Evolutionary conservation across 2,329 filamentous ascomycete species (phyloP).

Genomic region (Beauveria australis): DNA sequence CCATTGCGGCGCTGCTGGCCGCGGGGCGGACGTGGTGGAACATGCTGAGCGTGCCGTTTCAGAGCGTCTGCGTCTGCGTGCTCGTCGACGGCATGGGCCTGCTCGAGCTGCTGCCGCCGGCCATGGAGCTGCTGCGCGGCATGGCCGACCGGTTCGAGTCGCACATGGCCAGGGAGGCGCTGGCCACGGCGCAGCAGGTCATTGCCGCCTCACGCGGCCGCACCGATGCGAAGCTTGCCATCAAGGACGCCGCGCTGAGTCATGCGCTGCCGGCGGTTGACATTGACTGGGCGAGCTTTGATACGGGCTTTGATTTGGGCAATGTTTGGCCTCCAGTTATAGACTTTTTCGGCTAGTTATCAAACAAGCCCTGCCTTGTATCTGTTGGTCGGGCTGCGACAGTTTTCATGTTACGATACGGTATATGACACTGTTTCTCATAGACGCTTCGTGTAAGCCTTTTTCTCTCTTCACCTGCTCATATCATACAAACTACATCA

Average conservation of each 20-base stretch:
- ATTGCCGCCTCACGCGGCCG: not conserved
- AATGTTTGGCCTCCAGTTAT: not conserved
- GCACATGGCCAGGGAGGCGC: constrained; percentile 14
- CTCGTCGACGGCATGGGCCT: constrained; percentile 7
- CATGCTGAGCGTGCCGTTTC: constrained; percentile 13
- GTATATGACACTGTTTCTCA: no score
- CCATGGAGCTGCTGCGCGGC: constrained; percentile 6
- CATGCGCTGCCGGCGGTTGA: not conserved
- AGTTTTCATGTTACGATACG: no score
- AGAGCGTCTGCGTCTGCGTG: constrained; percentile 11
- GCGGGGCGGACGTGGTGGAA: constrained; percentile 12
- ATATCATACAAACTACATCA: no score
- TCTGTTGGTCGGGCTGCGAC: no score
- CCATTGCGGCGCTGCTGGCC: not conserved
- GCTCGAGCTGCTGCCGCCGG: constrained; percentile 10
- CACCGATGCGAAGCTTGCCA: not conserved
- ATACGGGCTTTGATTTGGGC: not conserved
- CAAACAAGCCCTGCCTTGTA: no score
- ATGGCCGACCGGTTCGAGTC: constrained; percentile 9
- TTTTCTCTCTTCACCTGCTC: no score
- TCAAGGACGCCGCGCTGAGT: constrained; percentile 2
- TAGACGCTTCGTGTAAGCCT: no score
- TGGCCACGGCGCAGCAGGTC: constrained; percentile 11
- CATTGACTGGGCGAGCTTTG: constrained; percentile 1
- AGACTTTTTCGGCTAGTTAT: not conserved